Base-by-base conservation (phyloP, 2,329 filamentous ascomycete species). In the Paramyrothecium roridum region DNA sequence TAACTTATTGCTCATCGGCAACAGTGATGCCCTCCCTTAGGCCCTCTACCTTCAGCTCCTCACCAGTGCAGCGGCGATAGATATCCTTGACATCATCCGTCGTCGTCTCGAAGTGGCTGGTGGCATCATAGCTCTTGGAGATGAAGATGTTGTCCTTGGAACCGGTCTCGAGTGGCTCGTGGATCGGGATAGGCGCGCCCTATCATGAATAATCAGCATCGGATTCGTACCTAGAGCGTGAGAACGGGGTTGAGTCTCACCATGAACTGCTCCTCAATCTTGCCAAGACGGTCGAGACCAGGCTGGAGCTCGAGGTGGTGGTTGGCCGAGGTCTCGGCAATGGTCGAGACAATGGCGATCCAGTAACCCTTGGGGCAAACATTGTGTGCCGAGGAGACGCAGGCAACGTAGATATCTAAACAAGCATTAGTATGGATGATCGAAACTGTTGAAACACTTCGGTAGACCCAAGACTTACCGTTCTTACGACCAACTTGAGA, bases 291-390 rank as follows among this genome's bases (percentile, higher is more conserved):
- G 69, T 97, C 92, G 63, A 98, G 87, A 68, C 93, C 95, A 30
- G 93, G 87, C 76, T 95, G 86, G 47, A 99, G 87, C 80, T 99
- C 95, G 56, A 97, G 81, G 76, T 99, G 95, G 77, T 96, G 93
- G 83, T 99, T 98, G 61, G 90, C 87, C 58, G 87, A 79, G 48
- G 87, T 88, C 81, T 99, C 96, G 61, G 95, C 91, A 69, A 99
- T 97, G 57, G 95, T 99, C 50, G 92, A 96, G 62, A 99, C 93
- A 58, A 98, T 99, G 66, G 95, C 95, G 65, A 99, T 91, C 81
- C 96, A 99, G 85, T 97, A 98, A 58, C 93, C 93, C 84, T 96
- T 96, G 67, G 96, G 95, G 80, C 93, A 98, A 65, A 99, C 96
- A 67, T 96, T 98, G 80, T 99, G 96, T 40, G 93, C 91, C 43